Conservation (phyloP, 2,329 filamentous ascomycete genomes). For the Dactylellina drechsleri region DNA sequence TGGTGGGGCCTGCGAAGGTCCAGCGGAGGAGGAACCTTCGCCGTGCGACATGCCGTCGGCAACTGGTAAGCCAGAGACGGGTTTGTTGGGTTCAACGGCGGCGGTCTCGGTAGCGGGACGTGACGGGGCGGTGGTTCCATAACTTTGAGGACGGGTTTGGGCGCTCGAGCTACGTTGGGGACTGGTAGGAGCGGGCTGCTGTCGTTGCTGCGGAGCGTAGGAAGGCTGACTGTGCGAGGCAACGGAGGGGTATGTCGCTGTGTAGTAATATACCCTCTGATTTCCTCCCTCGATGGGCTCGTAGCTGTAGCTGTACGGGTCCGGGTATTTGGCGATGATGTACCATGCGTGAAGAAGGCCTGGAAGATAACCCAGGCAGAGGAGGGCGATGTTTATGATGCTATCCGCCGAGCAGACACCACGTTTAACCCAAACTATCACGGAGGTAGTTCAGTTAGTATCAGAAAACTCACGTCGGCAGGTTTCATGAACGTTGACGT, state of each 20-base stretch:
- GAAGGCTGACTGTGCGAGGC: constrained; percentile 60
- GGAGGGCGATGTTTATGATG: constrained; percentile 93
- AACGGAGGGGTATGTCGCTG: constrained; percentile 66
- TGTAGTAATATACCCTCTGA: constrained; percentile 81
- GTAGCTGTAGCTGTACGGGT: constrained; percentile 75
- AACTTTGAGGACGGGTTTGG: constrained; percentile 60
- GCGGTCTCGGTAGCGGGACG: constrained; percentile 53
- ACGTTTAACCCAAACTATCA: constrained; percentile 92
- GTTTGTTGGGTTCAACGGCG: constrained; percentile 54
- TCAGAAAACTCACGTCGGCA: too few relatives aligned
- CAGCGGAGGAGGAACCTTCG: constrained; percentile 60
- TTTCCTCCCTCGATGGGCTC: constrained; percentile 70
- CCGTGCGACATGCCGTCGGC: constrained; percentile 61
- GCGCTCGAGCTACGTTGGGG: constrained; percentile 54
- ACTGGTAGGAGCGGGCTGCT: constrained; percentile 57
- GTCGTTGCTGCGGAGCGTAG: constrained; percentile 59
- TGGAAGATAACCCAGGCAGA: constrained; percentile 79
- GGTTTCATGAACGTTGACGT: too few relatives aligned
- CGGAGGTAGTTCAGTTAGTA: neutral
- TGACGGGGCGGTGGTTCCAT: constrained; percentile 59
- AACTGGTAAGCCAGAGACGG: constrained; percentile 60
- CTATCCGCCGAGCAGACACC: constrained; percentile 93
- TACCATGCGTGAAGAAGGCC: constrained; percentile 97
- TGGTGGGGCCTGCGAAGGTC: constrained; percentile 69
- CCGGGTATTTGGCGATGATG: constrained; percentile 91